Evolutionary conservation across 2,329 filamentous ascomycete genomes (phyloP).

Genomic region (Aspergillus bombycis): DNA sequence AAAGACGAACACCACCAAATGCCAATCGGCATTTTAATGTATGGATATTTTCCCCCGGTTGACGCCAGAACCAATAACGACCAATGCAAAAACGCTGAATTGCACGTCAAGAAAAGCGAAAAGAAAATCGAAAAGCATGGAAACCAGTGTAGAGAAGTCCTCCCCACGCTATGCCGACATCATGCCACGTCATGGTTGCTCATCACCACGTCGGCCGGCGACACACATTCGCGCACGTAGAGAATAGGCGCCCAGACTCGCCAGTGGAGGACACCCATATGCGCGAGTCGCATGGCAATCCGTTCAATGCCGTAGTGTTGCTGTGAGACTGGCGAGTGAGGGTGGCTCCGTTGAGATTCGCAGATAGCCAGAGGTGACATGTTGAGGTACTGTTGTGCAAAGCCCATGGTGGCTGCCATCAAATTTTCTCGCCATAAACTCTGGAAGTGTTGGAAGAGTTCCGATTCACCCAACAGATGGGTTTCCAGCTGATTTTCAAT

Average conservation of each 20-base stretch:
- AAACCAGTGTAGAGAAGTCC: neutral
- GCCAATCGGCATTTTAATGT: neutral
- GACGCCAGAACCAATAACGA: conserved; percentile 20
- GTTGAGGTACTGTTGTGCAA: conserved; percentile 41
- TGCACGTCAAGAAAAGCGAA: conserved; percentile 16
- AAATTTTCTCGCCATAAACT: conserved; percentile 37
- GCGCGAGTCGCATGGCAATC: conserved; percentile 76
- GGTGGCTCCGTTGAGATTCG: conserved; percentile 42
- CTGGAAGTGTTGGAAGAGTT: conserved; percentile 39
- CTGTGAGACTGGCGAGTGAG: conserved; percentile 24
- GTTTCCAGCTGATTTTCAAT: conserved; percentile 40
- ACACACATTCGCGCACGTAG: conserved; percentile 54
- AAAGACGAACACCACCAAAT: conserved; percentile 4
- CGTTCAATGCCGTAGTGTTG: conserved; percentile 41
- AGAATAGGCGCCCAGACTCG: conserved; percentile 79
- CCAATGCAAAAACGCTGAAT: conserved; percentile 25
- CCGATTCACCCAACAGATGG: conserved; percentile 37
- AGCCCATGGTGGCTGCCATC: conserved; percentile 32
- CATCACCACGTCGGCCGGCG: conserved; percentile 22
- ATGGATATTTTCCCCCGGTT: conserved; percentile 10
- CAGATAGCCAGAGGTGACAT: conserved; percentile 49
- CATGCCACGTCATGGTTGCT: conserved; percentile 15
- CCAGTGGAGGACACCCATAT: conserved; percentile 87
- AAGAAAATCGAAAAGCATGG: neutral
- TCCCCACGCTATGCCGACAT: neutral